Conservation (phyloP, 2,329 filamentous ascomycete genomes). For the Penicillium aurantiogriseum region DNA sequence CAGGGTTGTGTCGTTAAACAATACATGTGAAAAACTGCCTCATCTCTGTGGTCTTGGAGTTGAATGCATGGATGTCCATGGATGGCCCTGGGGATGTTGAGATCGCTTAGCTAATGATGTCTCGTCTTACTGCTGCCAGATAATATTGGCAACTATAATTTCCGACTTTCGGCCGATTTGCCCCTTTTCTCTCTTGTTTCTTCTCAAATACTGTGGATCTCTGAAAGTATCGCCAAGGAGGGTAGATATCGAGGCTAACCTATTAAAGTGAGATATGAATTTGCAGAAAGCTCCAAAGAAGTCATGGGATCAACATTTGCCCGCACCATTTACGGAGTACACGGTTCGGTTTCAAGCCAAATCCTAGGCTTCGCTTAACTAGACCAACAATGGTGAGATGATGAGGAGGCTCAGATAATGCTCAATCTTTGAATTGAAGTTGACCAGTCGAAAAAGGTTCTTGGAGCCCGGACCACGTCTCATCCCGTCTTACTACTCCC, state of each 20-base stretch:
- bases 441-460: neutral
- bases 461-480: neutral
- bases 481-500: neutral
- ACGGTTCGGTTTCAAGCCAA: neutral
- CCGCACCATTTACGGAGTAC: neutral
- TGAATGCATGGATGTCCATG: neutral
- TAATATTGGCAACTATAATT: neutral
- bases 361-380: neutral
- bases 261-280: neutral
- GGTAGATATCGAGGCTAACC: neutral
- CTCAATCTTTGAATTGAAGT: neutral
- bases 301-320: neutral
- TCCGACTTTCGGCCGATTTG: conserved; percentile 1
- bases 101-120: neutral
- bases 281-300: neutral
- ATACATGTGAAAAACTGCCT: neutral
- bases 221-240: neutral
- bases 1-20: neutral
- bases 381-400: neutral
- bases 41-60: neutral
- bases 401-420: neutral
- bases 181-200: neutral
- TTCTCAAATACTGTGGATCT: neutral
- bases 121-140: neutral
- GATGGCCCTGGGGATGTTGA: neutral